phyloP scores from a whole-genome alignment of 345 rosid genomes.

The Populus deltoides region DNA sequence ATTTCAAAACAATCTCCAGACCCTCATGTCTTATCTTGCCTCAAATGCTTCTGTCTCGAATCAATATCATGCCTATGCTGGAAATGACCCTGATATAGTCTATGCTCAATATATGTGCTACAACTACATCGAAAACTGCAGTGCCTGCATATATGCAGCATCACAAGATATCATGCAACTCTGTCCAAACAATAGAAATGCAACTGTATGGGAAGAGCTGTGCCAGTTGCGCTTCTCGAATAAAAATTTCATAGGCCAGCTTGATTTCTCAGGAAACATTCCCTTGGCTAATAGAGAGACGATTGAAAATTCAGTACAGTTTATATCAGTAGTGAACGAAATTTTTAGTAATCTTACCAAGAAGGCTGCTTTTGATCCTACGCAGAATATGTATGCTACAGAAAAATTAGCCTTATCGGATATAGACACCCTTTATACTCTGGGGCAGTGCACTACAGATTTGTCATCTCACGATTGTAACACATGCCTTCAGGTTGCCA shows the following conservation, averaged over 20 bases:
- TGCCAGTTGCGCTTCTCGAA: conserved; percentile 39
- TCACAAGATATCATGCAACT: conserved; percentile 16
- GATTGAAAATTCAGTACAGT: conserved; percentile 18
- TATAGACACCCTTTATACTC: conserved; percentile 21
- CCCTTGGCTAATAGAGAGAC: conserved; percentile 8
- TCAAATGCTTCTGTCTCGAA: conserved; percentile 18
- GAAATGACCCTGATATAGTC: conserved; percentile 14
- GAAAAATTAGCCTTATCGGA: background rate
- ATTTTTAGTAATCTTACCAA: conserved; percentile 22
- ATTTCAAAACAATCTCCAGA: conserved; percentile 5
- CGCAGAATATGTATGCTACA: conserved; percentile 12
- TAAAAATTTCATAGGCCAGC: conserved; percentile 22
- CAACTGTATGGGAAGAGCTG: conserved; percentile 33
- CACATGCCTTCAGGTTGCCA: conserved; percentile 32
- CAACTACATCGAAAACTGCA: conserved; percentile 22
- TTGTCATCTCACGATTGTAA: conserved; percentile 29
- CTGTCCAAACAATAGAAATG: conserved; percentile 27
- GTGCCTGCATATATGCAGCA: conserved; percentile 18
- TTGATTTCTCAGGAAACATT: conserved; percentile 28
- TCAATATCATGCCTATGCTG: conserved; percentile 12
- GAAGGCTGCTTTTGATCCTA: conserved; percentile 15
- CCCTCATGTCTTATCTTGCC: conserved; percentile 1
- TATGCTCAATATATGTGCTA: conserved; percentile 41
- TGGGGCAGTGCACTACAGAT: conserved; percentile 38
- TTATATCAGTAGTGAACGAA: conserved; percentile 13